phyloP scores from a whole-genome alignment of 176 grass and related monocot species.

The Miscanthus lutarioriparius region DNA sequence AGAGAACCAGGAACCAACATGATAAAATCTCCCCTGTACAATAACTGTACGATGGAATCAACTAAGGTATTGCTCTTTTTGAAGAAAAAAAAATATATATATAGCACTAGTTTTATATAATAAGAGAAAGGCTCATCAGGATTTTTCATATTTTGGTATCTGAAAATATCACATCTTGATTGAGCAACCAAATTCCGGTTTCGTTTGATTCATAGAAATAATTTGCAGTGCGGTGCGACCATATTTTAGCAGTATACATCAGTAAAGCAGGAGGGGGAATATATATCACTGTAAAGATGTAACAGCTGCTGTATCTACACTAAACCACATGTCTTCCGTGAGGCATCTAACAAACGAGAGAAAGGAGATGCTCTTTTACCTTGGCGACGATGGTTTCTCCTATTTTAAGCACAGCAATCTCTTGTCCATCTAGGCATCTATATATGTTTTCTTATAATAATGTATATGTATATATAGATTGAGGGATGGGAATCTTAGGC shows the following conservation, averaged over 20 bases:
- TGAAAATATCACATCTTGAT: slow-evolving; percentile 12
- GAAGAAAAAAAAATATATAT: background rate
- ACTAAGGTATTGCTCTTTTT: slow-evolving; percentile 6
- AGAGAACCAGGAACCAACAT: slow-evolving; percentile 24
- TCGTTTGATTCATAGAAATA: background rate
- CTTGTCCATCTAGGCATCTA: background rate
- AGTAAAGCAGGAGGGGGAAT: slow-evolving; percentile 25
- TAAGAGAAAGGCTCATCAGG: background rate
- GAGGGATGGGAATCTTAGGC: slow-evolving; percentile 30
- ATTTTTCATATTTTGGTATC: slow-evolving; percentile 22
- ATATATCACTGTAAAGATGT: slow-evolving; percentile 16
- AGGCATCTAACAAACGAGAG: slow-evolving; percentile 55
- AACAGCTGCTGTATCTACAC: slow-evolving; percentile 46
- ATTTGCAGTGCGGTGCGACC: background rate
- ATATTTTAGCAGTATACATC: background rate
- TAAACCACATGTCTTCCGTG: slow-evolving; percentile 43
- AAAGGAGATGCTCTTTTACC: slow-evolving; percentile 58
- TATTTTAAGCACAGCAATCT: slow-evolving; percentile 8
- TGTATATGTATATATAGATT: background rate
- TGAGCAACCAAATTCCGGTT: slow-evolving; percentile 32
- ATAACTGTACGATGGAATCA: background rate
- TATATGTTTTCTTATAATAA: background rate
- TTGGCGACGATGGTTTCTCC: slow-evolving; percentile 51
- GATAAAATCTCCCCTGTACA: slow-evolving; percentile 21
- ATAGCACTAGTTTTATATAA: background rate